Percentiles rank a stretch among this genome's conserved stretches.
Evolutionary conservation across 805 yeast species (phyloP).

Genomic region (Pichia paraexigua): DNA sequence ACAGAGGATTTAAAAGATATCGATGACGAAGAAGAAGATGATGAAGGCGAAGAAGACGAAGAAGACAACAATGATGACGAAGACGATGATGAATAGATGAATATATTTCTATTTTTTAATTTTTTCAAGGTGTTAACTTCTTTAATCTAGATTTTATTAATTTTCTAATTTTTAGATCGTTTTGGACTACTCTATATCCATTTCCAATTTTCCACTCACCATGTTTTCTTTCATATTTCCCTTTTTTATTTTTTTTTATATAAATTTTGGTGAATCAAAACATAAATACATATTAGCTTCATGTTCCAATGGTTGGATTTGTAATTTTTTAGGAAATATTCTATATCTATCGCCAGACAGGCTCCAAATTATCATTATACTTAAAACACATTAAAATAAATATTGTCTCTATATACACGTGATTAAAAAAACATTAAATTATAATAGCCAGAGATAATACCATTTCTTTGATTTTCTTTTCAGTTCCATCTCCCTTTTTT

Average conservation of each 20-base stretch:
- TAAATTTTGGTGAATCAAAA: neutral
- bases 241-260: neutral
- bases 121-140: neutral
- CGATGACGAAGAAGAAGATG: conserved; percentile 39
- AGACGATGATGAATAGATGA: conserved; percentile 9
- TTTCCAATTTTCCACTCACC: neutral
- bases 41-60: conserved; percentile 21
- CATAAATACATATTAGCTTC: neutral
- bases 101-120: neutral
- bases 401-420: conserved; percentile 1
- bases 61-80: conserved; percentile 14
- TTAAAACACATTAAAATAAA: neutral
- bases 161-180: neutral
- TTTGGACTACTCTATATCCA: neutral
- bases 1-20: conserved; percentile 65
- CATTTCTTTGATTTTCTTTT: conserved; percentile 26
- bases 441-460: conserved; percentile 47
- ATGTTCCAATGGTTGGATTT: no score
- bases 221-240: neutral
- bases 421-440: conserved; percentile 3
- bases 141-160: neutral
- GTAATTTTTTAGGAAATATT: no score
- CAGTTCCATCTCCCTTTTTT: neutral
- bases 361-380: neutral
- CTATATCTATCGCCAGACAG: no score